These are phyloP conservation scores for Claviceps monticola DNA, from an alignment of 2,329 filamentous ascomycete species.

Conservation along the genomic window DNA sequence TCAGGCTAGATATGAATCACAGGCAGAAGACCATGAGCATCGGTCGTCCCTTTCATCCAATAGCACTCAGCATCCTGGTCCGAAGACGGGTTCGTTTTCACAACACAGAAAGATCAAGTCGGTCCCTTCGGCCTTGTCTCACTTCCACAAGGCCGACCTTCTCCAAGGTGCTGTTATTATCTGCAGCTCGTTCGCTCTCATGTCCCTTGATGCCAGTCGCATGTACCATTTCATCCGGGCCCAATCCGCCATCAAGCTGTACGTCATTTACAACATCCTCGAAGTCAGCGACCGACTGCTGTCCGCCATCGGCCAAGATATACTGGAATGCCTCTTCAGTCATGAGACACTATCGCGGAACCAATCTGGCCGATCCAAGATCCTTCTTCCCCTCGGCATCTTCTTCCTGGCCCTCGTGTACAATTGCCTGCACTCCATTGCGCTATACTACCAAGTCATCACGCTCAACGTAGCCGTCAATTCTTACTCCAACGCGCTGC, in stretches of 20 bases:
- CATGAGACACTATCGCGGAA: constrained; percentile 83
- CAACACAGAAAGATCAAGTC: constrained; percentile 68
- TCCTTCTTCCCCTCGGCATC: constrained; percentile 79
- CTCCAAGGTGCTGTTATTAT: constrained; percentile 83
- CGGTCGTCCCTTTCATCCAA: constrained; percentile 8
- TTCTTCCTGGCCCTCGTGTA: constrained; percentile 78
- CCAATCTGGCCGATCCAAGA: constrained; percentile 76
- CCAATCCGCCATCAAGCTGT: constrained; percentile 93
- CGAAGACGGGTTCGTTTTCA: constrained; percentile 21
- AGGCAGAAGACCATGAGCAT: constrained; percentile 2
- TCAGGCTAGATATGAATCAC: neutral
- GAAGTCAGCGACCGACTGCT: constrained; percentile 85
- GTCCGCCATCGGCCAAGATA: constrained; percentile 85
- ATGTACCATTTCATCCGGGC: constrained; percentile 98
- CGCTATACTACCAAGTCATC: constrained; percentile 94
- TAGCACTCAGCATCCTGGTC: constrained; percentile 11
- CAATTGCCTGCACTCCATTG: constrained; percentile 74
- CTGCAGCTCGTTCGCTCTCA: constrained; percentile 69
- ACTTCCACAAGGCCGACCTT: constrained; percentile 89
- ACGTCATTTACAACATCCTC: constrained; percentile 96
- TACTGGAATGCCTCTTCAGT: constrained; percentile 90
- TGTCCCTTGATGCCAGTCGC: constrained; percentile 84
- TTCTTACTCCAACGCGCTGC: constrained; percentile 89
- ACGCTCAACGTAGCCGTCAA: constrained; percentile 97
- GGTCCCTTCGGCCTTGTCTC: constrained; percentile 68